Base-by-base conservation (phyloP, 495 filamentous ascomycete species). In the Extremus antarcticus region DNA sequence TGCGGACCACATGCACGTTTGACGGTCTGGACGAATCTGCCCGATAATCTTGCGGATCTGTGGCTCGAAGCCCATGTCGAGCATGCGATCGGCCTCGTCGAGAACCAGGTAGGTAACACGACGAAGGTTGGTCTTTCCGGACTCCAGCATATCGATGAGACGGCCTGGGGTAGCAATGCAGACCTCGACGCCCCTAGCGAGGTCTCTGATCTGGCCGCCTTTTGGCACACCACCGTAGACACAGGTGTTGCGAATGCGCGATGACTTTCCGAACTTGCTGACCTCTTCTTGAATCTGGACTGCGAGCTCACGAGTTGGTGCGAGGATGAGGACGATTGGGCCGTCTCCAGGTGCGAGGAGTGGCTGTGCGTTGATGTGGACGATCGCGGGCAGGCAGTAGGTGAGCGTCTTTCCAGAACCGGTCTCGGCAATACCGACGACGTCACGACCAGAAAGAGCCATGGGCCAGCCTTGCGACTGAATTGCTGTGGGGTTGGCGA, bases 1-100 rank as follows among this genome's bases (percentile, higher is more conserved):
- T 63, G 92, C 92, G 54, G 92, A 98, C 92, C 92, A 98, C 92
- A 98, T 98, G 81, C 90, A 94, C 58, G 92, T 98, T 66, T 98
- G 92, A 78, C 92, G 86, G 70, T 98, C 92, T 56, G 92, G 92
- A 61, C 92, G 88, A 74, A 98, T 98, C 75, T 98, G 92, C 48
- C 85, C 76, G 60, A 98, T 88, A 62, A 97, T 95, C 79, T 95
- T 95, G 73, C 90, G 85, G 66, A 90, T 88, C 66, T 88, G 83
- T 50, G 85, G 86, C 67, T 91, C 87, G 70, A 91, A 91, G 74
- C 87, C 87, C 87, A 91, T 91, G 67, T 91, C 87, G 63, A 91
- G 71, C 87, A 91, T 91, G 65, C 87, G 87, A 72, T 91, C 87
- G 66, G 87, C 87, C 70, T 91, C 87, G 64, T 91, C 87, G 52